Evolutionary conservation across 2,329 filamentous ascomycete species (phyloP), one percentile per base, ranked within the genome.

Genomic region (Biscogniauxia marginata): DNA sequence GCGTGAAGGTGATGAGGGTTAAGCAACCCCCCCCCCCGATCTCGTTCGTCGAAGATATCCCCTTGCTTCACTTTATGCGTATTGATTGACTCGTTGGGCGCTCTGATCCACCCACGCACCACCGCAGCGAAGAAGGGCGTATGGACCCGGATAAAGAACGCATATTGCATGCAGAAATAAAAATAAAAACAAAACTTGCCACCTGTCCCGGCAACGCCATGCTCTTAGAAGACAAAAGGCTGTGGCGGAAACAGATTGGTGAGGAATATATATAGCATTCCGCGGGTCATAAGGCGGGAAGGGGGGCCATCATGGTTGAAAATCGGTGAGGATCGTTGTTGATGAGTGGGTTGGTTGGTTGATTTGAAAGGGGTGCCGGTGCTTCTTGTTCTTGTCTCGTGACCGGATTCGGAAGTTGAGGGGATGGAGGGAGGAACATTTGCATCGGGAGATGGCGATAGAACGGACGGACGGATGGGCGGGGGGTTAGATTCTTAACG

Each of bases 121-220:
- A 39, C 13, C 13, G 11, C 30, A 39, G 30, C 30, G 30, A 39
- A 39, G 30, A 39, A n/a, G 9, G 30, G 13, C 5, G 16, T 16
- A 46, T 8, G n/a, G 18, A 46, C 44, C 52, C 52, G 46, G 20
- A 55, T 50, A 44, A 44, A 46, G 46, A 47, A 54, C 30, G 39
- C 25, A 58, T 39, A 25, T 43, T 56, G 50, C 53, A 43, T 2
- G 6, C n/a, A 34, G 24, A 50, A 34, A n/a, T 3, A n/a, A 22
- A 25, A 21, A 18, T 4, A 39, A 16, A 25, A 23, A 24, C 58
- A 51, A 63, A 59, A 50, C 52, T 53, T 50, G 56, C n/a, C 11
- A 16, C n/a, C n/a, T 54, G 53, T 59, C 60, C 60, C 62, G 54
- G 25, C 52, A 61, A 62, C 62, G 62, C 62, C 62, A 55, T 64